Base-by-base conservation (phyloP, 2,329 filamentous ascomycete species). In the Cladophialophora exuberans region DNA sequence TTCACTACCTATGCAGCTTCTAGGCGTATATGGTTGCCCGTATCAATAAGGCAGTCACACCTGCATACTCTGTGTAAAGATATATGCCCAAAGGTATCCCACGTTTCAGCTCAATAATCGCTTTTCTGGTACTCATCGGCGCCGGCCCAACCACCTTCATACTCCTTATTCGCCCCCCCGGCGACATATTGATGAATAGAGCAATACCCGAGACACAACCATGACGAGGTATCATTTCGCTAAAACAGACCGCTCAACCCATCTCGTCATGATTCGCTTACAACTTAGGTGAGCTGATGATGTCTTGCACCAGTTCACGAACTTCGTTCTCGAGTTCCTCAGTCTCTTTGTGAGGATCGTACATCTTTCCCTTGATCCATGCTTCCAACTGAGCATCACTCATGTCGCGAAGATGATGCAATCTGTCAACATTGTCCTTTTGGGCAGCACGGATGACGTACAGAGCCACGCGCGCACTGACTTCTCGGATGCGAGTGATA, bases 381-480 rank as follows among this genome's bases (percentile, higher is more conserved):
- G 67, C 66, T 56, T 79, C 76, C 33, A 79, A 65, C 26, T 74
- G 66, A 7, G 66, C 62, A 57, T 79, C 75, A 38, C 61, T 68
- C 68, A 79, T 70, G 10, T 65, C 66, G 47, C 75, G 73, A 17
- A 79, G 72, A 23, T 66, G 62, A 13, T 73, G 72, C 62, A 79
- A 71, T 30, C 76, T 72, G 62, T 79, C 76, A 46, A 96, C 88
- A 58, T 88, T 88, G 65, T 90, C 90, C 61, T 86, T 80, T 66
- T 95, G 88, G 4, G 93, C 92, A 18, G 90, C 87, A 71, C 94
- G 92, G 81, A 97, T 97, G 64, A 97, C 92, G 74, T 93, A 90
- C 45, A 90, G 85, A 26, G 92, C 90, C 25, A 97, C 92, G 43
- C 89, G 73, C 56, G 96, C 81, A 69, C 87, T 93, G 56, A 96